A percentile compares a stretch with the other conserved stretches of the same genome.
Conservation (phyloP, 352 stramenopile genomes). For the Phytopythium oedochilum region DNA sequence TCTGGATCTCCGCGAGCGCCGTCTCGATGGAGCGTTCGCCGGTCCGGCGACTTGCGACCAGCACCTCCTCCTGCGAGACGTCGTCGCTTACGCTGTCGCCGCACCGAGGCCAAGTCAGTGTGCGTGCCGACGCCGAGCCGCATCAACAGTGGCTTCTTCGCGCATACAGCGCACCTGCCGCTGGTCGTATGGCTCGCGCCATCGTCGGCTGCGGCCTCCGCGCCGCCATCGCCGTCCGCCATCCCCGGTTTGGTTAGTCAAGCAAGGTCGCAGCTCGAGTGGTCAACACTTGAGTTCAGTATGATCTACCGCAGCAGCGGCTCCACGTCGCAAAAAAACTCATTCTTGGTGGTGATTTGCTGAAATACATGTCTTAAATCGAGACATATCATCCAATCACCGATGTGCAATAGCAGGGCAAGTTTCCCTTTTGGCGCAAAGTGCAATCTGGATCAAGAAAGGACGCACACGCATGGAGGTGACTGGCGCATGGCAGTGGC, state of each 20-base stretch:
- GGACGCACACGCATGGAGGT: constrained; percentile 24
- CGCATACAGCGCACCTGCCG: neutral
- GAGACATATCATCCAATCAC: constrained; percentile 1
- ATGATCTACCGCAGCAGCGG: neutral
- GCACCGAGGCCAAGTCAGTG: neutral
- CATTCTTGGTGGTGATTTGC: neutral
- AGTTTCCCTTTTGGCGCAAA: constrained; percentile 3
- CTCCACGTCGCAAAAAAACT: too few species aligned
- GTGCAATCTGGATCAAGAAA: neutral
- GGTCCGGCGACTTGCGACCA: constrained; percentile 53
- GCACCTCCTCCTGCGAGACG: constrained; percentile 25
- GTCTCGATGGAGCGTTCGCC: constrained; percentile 65
- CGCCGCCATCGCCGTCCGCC: neutral
- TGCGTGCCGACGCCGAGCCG: neutral
- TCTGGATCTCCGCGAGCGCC: constrained; percentile 63
- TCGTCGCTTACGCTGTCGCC: neutral
- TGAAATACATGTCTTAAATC: neutral
- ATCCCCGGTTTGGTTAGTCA: neutral
- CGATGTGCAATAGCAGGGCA: neutral
- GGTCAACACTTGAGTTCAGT: neutral
- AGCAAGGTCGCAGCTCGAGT: neutral
- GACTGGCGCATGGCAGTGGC: constrained; percentile 40
- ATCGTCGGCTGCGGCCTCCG: neutral
- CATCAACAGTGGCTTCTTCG: too few species aligned
- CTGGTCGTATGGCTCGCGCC: neutral